These are phyloP conservation scores for Leptographium galeiforme DNA, from an alignment of 2,329 filamentous ascomycete species.

Conservation along the genomic window DNA sequence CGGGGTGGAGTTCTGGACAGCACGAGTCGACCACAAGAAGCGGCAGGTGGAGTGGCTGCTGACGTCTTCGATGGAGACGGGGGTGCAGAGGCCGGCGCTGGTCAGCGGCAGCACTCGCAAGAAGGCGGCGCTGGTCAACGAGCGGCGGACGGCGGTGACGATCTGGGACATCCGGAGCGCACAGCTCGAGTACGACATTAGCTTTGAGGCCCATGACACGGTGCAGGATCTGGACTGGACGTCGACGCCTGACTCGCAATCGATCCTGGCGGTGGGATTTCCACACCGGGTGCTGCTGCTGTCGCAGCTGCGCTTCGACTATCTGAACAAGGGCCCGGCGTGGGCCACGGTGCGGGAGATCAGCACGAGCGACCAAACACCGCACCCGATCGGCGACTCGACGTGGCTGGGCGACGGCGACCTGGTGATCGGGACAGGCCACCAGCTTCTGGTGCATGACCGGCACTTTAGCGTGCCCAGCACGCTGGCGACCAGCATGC, in stretches of 20 bases:
- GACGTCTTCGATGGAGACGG: constrained; percentile 71
- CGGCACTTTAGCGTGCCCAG: constrained; percentile 55
- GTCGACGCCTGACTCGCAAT: constrained; percentile 77
- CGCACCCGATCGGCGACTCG: constrained; percentile 84
- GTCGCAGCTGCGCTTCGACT: constrained; percentile 82
- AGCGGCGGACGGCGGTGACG: constrained; percentile 58
- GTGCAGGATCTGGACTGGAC: constrained; percentile 91
- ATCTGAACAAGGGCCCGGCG: constrained; percentile 74
- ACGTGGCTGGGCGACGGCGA: constrained; percentile 81
- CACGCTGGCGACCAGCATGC: constrained; percentile 39
- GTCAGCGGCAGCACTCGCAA: constrained; percentile 77
- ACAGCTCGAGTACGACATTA: constrained; percentile 68
- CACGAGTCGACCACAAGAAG: constrained; percentile 50
- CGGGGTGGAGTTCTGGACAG: constrained; percentile 73
- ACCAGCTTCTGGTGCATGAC: constrained; percentile 78
- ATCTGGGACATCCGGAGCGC: constrained; percentile 84
- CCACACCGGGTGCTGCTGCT: constrained; percentile 72
- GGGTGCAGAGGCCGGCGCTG: constrained; percentile 56
- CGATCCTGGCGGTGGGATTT: constrained; percentile 84
- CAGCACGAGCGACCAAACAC: constrained; percentile 65
- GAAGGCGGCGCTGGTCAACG: constrained; percentile 73
- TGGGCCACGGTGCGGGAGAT: constrained; percentile 82
- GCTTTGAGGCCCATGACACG: constrained; percentile 57
- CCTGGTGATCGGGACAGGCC: constrained; percentile 77
- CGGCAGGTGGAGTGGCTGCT: constrained; percentile 64